A percentile compares a stretch with the other conserved stretches of the same genome.
Conservation (phyloP, 1,139 yeast genomes). For the Protomyces macrosporus region DNA sequence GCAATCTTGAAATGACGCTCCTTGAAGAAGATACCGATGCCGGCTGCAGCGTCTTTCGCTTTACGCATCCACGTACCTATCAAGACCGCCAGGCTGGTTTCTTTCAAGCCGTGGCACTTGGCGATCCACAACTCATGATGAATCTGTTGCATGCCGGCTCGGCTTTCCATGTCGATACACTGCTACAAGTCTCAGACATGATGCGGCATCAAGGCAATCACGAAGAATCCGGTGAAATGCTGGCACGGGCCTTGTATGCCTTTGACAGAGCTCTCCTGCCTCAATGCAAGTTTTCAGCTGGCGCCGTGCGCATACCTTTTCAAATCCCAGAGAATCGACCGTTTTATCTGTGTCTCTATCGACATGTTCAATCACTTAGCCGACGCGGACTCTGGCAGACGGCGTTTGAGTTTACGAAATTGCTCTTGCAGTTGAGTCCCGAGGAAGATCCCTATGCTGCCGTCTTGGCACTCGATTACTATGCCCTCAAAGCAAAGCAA, state of each 20-base stretch:
- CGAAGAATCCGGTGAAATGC: constrained; percentile 47
- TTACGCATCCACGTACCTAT: constrained; percentile 35
- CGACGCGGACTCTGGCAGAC: constrained; percentile 74
- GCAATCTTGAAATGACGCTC: constrained; percentile 61
- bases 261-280: constrained; percentile 63
- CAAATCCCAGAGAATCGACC: constrained; percentile 71
- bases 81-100: constrained; percentile 38
- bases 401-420: constrained; percentile 68
- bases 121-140: constrained; percentile 48
- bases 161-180: constrained; percentile 73
- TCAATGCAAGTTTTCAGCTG: constrained; percentile 45
- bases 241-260: constrained; percentile 62
- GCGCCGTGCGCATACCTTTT: constrained; percentile 67
- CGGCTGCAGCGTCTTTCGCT: constrained; percentile 47
- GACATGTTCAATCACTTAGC: constrained; percentile 64
- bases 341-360: constrained; percentile 65
- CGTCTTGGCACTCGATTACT: constrained; percentile 73
- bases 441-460: constrained; percentile 82
- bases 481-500: constrained; percentile 64
- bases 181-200: constrained; percentile 74
- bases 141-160: constrained; percentile 41
- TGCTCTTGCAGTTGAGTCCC: constrained; percentile 55
- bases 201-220: constrained; percentile 67
- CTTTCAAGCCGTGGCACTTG: constrained; percentile 43
- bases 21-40: constrained; percentile 32